Evolutionary conservation across 371 early-diverging fungal species (phyloP).

Genomic region (Rhizopus microsporus): DNA sequence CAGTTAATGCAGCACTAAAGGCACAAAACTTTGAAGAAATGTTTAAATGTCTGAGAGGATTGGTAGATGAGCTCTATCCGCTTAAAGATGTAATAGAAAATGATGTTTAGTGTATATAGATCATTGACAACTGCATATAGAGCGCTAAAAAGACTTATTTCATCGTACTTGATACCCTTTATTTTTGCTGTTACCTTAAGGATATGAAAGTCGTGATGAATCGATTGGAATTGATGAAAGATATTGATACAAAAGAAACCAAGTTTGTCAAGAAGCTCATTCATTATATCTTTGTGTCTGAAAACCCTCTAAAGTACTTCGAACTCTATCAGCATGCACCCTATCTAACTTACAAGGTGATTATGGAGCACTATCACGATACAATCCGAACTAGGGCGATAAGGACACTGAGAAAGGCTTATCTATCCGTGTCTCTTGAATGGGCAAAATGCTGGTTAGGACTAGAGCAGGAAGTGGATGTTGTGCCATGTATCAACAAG

Average conservation of each 20-base stretch:
- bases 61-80: conserved; percentile 17
- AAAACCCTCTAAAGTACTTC: conserved; percentile 17
- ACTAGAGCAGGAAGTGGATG: conserved; percentile 3
- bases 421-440: conserved; percentile 13
- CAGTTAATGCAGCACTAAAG: conserved; percentile 13
- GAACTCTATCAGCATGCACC: conserved; percentile 18
- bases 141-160: conserved; percentile 7
- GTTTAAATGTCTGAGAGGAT: conserved; percentile 12
- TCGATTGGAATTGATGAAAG: background rate
- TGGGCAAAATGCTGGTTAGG: conserved; percentile 24
- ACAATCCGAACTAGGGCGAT: conserved; percentile 14
- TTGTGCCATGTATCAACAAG: conserved; percentile 5
- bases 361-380: conserved; percentile 14
- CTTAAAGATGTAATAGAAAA: conserved; percentile 4
- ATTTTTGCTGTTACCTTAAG: conserved; percentile 8
- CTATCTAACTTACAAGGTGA: conserved; percentile 8
- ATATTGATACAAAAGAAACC: conserved; percentile 11
- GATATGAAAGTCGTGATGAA: conserved; percentile 1
- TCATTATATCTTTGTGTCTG: conserved; percentile 2
- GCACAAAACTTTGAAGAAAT: conserved; percentile 23
- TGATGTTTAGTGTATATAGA: background rate
- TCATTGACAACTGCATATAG: background rate
- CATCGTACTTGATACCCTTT: conserved; percentile 9
- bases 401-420: conserved; percentile 16
- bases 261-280: conserved; percentile 15